These are phyloP conservation scores for Talaromyces atroroseus DNA, from an alignment of 2,329 filamentous ascomycete genomes.

Conservation along the genomic window DNA sequence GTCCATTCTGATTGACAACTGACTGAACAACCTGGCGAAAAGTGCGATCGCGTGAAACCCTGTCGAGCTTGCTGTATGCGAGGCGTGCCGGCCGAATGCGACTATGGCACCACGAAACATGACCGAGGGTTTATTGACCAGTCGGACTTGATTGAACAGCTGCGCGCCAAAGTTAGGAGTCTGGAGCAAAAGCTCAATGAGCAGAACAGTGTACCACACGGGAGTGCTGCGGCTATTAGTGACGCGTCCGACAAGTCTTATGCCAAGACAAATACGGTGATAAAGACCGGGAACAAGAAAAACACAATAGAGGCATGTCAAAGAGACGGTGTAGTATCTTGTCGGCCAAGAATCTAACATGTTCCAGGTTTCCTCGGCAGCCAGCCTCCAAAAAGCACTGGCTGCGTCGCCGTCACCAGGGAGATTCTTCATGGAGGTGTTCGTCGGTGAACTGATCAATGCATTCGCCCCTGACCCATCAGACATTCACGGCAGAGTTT, in stretches of 20 bases:
- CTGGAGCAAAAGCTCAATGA: conserved; percentile 20
- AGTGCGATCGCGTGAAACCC: conserved; percentile 28
- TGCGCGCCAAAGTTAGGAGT: conserved; percentile 19
- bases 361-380: conserved; percentile 1
- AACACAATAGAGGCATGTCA: not conserved
- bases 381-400: conserved; percentile 12
- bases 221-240: not conserved
- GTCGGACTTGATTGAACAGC: conserved; percentile 23
- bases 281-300: not conserved
- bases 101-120: conserved; percentile 26
- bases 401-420: conserved; percentile 17
- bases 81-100: conserved; percentile 26
- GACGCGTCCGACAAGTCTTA: not conserved
- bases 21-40: not conserved
- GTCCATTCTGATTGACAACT: not conserved
- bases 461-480: conserved; percentile 20
- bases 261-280: not conserved
- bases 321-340: not conserved
- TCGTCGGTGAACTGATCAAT: conserved; percentile 21
- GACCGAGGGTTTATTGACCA: conserved; percentile 28
- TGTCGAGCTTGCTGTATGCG: conserved; percentile 27
- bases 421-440: conserved; percentile 20
- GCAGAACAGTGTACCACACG: not conserved
- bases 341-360: not conserved
- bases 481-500: conserved; percentile 16